Evolutionary conservation across 768 basidiomycete genomes (phyloP), one percentile per base, ranked within the genome.

Genomic region (Peribolospora baueri): DNA sequence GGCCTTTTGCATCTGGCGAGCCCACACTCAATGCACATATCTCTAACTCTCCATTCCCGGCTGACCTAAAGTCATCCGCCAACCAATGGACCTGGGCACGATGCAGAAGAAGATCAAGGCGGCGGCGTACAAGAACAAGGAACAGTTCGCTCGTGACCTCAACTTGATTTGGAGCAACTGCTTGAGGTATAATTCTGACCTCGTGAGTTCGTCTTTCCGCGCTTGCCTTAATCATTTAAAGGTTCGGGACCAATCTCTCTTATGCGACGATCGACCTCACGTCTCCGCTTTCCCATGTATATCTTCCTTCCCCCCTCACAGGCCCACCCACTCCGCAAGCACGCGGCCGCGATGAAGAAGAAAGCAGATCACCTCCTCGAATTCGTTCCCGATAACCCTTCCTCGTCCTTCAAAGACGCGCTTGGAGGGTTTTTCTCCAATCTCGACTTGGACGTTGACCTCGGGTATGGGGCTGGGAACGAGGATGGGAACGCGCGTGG

Each of bases 91-190:
- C 70, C 73, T 97, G 48, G 79, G 79, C 58, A 83, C 88, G 0
- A 83, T 98, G 76, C 73, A 81, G 52, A 86, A 80, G 74, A 90
- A 90, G 69, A 82, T 95, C 65, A 97, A 93, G 70, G 72, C 75
- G 56, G 84, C 83, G 65, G 75, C 77, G 50, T 95, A 93, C 75
- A 88, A 90, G 69, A 84, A 80, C 40, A 97, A 97, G 70, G 74
- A 78, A 59, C 84, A 90, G 62, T 97, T 98, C 68, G 81, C 81
- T 59, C 81, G 84, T 57, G 93, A 98, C 69, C 71, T 98, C 47
- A 84, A 91, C 61, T 76, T 95, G 58, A 95, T 98, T 61, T 98
- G 93, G 93, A 78, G 78, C 49, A 98, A 97, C 60, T 95, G 91
- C 68, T 76, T 81, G 59, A 78, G 75, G 5, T 97, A 97, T 67